Base-by-base conservation (phyloP, 768 basidiomycete species). In the Lactarius psammicola region DNA sequence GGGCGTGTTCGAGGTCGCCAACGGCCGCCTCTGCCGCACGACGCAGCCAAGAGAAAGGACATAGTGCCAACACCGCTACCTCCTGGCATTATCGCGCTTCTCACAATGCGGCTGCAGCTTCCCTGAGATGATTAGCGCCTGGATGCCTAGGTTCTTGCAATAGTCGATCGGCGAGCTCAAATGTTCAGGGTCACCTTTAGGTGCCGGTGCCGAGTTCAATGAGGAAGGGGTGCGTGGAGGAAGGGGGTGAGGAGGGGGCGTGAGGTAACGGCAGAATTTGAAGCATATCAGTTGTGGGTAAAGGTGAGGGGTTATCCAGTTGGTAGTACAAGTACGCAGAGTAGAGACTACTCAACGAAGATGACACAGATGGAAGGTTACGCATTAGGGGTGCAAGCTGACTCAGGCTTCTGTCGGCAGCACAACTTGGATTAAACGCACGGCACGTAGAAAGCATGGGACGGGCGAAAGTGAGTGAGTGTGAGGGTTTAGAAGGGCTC, bases 41-140 rank as follows among this genome's bases (percentile, higher is more conserved):
- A 66, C 85, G 81, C 68, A 96, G 76, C 91, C 92, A 95, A 72
- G 83, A 84, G 76, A 95, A 46, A 79, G 76, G 74, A 82, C 85
- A 75, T 94, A 91, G 71, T 95, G 20, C 94, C 94, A 4, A 92
- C 86, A 2, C 88, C 89, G 72, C 90, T 93, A 2, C 92, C 94
- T 1, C 92, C 93, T 58, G 80, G 77, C 66, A 84, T 79, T 60
- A 79, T 90, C 15, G 92, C 92, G 55, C 87, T 85, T 76, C 82
- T 83, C 77, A 94, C 91, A 94, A 93, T 74, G 80, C 91, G 30
- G 74, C 72, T 0, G 90, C 91, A 15, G 88, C 87, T 70, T 90
- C 88, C 54, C 74, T 73, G 6, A 94, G 78, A 51, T 84, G 80
- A 73, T 91, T 87, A 36, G 86, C 84, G 74, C 92, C 69, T 82